These are phyloP conservation scores for Pyricularia pennisetigena DNA, from an alignment of 2,329 filamentous ascomycete species.

Conservation along the genomic window DNA sequence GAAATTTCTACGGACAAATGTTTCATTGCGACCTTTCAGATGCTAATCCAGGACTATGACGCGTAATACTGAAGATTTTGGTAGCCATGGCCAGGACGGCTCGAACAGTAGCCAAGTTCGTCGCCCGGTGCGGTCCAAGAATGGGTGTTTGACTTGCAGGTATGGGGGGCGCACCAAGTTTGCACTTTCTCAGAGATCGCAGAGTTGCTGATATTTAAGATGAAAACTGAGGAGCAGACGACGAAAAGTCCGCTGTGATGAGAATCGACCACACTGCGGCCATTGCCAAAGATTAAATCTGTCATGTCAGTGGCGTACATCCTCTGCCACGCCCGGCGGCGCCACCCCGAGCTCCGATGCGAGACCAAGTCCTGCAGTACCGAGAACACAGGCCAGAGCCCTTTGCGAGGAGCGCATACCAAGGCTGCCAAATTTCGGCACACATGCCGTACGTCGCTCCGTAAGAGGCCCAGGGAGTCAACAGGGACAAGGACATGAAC, in stretches of 20 bases:
- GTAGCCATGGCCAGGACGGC: neutral
- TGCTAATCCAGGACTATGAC: neutral
- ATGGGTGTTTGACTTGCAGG: constrained; percentile 38
- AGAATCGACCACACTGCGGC: constrained; percentile 39
- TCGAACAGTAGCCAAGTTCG: neutral
- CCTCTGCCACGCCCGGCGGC: constrained; percentile 2
- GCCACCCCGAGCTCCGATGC: neutral
- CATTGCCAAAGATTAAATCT: constrained; percentile 44
- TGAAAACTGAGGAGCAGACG: constrained; percentile 21
- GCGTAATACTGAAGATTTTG: neutral
- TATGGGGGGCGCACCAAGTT: constrained; percentile 12
- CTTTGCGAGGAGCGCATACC: neutral
- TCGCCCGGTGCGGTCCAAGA: constrained; percentile 18
- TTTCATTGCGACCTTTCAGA: neutral
- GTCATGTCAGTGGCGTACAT: constrained; percentile 38
- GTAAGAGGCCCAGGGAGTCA: neutral
- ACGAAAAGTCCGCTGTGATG: constrained; percentile 45
- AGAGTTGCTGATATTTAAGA: constrained; percentile 6
- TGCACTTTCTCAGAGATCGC: constrained; percentile 6
- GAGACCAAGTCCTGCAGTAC: neutral
- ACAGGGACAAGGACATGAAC: neutral
- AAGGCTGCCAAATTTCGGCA: too few species aligned
- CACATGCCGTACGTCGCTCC: neutral
- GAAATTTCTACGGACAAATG: neutral
- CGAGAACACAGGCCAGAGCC: neutral